Percentiles rank a stretch among this genome's conserved stretches.
Evolutionary conservation across 192 early-diverging fungal genomes (phyloP).

Genomic region (Coemansia sp.): DNA sequence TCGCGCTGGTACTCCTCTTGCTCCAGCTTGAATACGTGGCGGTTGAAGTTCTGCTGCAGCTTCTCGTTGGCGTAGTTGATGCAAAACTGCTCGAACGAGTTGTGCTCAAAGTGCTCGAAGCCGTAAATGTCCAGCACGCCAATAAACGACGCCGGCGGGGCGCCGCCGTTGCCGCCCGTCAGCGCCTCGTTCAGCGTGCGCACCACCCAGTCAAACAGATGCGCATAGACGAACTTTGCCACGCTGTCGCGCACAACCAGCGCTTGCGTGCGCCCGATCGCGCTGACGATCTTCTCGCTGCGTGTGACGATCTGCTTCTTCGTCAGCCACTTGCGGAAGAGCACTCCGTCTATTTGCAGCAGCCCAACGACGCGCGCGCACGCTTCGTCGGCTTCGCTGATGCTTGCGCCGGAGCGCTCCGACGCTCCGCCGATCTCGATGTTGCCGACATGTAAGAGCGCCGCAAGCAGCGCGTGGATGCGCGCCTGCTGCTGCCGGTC

Average conservation of each 20-base stretch:
- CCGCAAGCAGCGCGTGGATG: conserved; percentile 90
- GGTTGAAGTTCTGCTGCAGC: conserved; percentile 98
- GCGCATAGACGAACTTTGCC: conserved; percentile 95
- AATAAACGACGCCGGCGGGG: conserved; percentile 71
- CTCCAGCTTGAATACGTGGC: conserved; percentile 98
- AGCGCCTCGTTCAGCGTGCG: conserved; percentile 86
- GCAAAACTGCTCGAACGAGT: conserved; percentile 99
- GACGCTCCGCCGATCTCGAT: conserved; percentile 75
- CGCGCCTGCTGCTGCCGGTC: conserved; percentile 80
- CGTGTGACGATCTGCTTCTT: conserved; percentile 92
- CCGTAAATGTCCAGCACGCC: conserved; percentile 99
- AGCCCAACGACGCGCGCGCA: conserved; percentile 69
- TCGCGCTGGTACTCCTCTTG: conserved; percentile 98
- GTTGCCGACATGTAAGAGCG: conserved; percentile 94
- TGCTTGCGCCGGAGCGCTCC: conserved; percentile 65
- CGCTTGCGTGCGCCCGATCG: conserved; percentile 73
- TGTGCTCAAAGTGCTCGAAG: conserved; percentile 99
- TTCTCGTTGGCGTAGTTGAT: conserved; percentile 98
- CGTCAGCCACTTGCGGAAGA: conserved; percentile 94
- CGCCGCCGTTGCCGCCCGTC: conserved; percentile 22
- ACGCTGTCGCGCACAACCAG: conserved; percentile 86
- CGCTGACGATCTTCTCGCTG: conserved; percentile 89
- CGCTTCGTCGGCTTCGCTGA: conserved; percentile 79
- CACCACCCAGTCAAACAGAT: conserved; percentile 97
- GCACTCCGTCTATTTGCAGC: conserved; percentile 73